These are phyloP conservation scores for Kalmusia sp. DNA, from an alignment of 2,329 filamentous ascomycete species.

Conservation along the genomic window DNA sequence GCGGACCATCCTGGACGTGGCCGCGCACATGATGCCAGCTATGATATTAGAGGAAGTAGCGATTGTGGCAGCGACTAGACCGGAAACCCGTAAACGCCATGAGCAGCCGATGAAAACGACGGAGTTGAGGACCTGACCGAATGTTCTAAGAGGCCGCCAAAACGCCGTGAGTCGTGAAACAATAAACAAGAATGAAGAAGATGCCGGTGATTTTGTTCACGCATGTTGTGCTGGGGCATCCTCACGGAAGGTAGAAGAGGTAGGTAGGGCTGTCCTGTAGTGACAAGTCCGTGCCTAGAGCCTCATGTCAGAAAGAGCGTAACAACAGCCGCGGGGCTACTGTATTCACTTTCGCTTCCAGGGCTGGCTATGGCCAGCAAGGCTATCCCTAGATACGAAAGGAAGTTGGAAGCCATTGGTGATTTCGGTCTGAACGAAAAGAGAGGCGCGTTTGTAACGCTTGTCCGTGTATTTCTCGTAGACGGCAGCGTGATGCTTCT, in stretches of 20 bases:
- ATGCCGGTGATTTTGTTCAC: constrained; percentile 26
- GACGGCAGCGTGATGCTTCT: constrained; percentile 83
- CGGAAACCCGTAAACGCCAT: constrained; percentile 34
- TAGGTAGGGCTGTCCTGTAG: constrained; percentile 16
- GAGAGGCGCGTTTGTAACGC: constrained; percentile 83
- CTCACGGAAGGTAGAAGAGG: constrained; percentile 13
- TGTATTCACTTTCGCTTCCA: constrained; percentile 49
- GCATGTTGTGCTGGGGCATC: constrained; percentile 12
- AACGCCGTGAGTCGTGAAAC: constrained; percentile 41
- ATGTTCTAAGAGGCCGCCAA: constrained; percentile 35
- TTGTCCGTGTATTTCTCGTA: constrained; percentile 92
- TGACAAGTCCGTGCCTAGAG: constrained; percentile 19
- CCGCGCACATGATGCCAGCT: background rate
- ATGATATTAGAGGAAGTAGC: constrained; percentile 10
- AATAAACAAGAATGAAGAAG: constrained; percentile 50
- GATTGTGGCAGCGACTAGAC: constrained; percentile 21
- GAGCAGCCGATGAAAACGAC: constrained; percentile 26
- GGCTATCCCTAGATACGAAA: constrained; percentile 42
- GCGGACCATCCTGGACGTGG: constrained; percentile 2
- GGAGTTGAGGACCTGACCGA: constrained; percentile 20
- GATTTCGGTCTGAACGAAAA: constrained; percentile 80
- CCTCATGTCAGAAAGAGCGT: constrained; percentile 34
- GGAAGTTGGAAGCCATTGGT: constrained; percentile 64
- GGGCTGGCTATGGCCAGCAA: constrained; percentile 38
- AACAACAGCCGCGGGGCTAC: constrained; percentile 25